These are phyloP conservation scores for Verticillium dahliae DNA, from an alignment of 2,329 filamentous ascomycete genomes.

Conservation along the genomic window DNA sequence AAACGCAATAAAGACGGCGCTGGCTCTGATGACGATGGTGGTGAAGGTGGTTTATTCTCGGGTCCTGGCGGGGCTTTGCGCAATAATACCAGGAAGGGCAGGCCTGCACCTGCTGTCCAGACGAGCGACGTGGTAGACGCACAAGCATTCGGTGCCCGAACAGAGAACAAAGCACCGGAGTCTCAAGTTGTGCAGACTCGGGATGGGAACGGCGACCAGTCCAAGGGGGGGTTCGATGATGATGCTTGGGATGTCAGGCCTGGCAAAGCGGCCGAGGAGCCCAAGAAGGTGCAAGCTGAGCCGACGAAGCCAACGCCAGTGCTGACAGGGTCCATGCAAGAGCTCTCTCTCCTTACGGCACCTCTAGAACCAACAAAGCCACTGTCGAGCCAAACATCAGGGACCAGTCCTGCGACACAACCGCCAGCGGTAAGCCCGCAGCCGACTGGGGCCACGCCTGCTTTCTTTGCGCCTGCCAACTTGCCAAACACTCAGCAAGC, in stretches of 20 bases:
- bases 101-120: conserved; percentile 80
- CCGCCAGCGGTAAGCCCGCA: conserved; percentile 32
- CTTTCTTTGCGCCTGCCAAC: conserved; percentile 40
- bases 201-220: not conserved
- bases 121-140: conserved; percentile 81
- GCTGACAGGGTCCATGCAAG: conserved; percentile 62
- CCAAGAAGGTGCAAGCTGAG: conserved; percentile 17
- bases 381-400: conserved; percentile 21
- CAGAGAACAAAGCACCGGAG: conserved; percentile 28
- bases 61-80: conserved; percentile 84
- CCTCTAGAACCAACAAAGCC: conserved; percentile 46
- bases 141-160: conserved; percentile 70
- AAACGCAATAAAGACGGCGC: conserved; percentile 51
- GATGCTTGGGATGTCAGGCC: conserved; percentile 97
- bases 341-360: conserved; percentile 46
- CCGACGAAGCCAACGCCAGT: conserved; percentile 31
- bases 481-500: not conserved
- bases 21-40: conserved; percentile 51
- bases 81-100: conserved; percentile 91
- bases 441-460: conserved; percentile 48
- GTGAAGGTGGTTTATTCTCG: conserved; percentile 72
- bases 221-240: conserved; percentile 69
- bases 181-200: not conserved
- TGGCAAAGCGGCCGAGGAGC: conserved; percentile 47
- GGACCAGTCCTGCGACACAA: conserved; percentile 6